Evolutionary conservation across 805 yeast genomes (phyloP).

Genomic region (Candida piceae): DNA sequence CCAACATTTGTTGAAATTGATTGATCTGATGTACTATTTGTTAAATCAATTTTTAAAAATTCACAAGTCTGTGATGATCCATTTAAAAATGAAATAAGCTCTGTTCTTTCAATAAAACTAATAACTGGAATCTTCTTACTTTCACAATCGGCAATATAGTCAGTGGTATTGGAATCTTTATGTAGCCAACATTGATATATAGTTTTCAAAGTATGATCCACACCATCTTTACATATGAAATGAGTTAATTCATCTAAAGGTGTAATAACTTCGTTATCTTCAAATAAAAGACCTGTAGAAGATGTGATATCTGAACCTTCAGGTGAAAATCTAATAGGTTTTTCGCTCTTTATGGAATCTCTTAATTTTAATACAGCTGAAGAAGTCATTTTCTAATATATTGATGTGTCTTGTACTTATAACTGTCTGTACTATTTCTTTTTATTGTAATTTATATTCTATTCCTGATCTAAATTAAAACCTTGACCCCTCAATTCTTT

Average conservation of each 20-base stretch:
- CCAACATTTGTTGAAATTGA: not conserved
- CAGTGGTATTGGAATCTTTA: conserved; percentile 70
- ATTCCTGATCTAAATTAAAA: no score
- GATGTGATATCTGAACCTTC: conserved; percentile 14
- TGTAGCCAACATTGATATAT: conserved; percentile 76
- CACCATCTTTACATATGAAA: conserved; percentile 44
- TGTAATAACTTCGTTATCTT: conserved; percentile 7
- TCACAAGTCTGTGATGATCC: conserved; percentile 62
- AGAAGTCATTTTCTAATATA: conserved; percentile 1
- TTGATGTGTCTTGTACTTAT: no score
- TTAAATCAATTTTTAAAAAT: conserved; percentile 34
- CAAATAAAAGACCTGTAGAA: conserved; percentile 16
- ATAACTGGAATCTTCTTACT: conserved; percentile 60
- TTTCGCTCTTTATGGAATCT: conserved; percentile 12
- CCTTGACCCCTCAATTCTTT: no score
- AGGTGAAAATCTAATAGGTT: conserved; percentile 11
- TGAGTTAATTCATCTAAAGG: conserved; percentile 37
- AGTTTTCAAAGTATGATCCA: conserved; percentile 46
- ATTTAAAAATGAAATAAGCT: conserved; percentile 73
- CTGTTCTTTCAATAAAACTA: conserved; percentile 80
- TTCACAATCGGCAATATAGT: conserved; percentile 72
- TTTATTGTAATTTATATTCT: no score
- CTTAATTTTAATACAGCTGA: conserved; percentile 12
- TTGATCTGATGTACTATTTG: not conserved
- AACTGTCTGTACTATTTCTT: no score